phyloP scores from a whole-genome alignment of 306 rosid species.

The Sicyos edulis region DNA sequence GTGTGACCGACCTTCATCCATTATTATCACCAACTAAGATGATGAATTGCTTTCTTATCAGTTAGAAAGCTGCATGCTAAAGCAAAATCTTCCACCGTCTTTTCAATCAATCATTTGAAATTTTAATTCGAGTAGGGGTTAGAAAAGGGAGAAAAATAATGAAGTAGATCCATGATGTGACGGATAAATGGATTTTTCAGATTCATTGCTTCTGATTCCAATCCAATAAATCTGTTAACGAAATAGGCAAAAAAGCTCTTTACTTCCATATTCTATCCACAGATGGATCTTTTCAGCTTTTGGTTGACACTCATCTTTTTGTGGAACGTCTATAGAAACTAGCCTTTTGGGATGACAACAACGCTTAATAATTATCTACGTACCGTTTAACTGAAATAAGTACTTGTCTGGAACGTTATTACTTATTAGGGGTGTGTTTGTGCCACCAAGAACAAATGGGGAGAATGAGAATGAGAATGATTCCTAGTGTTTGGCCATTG shows the following conservation, averaged over 20 bases:
- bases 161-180: not conserved
- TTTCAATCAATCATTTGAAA: slow-evolving; percentile 6
- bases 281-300: slow-evolving; percentile 4
- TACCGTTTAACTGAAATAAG: not conserved
- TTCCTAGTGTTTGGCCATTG: no score
- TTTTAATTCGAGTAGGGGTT: not conserved
- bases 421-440: no score
- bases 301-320: slow-evolving; percentile 6
- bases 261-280: not conserved
- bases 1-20: not conserved
- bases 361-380: not conserved
- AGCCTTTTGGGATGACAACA: slow-evolving; percentile 4
- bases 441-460: no score
- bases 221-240: not conserved
- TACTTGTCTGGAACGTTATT: slow-evolving; percentile 16
- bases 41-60: not conserved
- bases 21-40: not conserved
- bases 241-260: not conserved
- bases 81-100: not conserved
- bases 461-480: no score
- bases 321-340: not conserved
- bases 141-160: not conserved
- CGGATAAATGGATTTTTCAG: slow-evolving; percentile 1
- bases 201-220: slow-evolving; percentile 1
- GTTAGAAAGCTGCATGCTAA: not conserved